A percentile compares a stretch with the other conserved stretches of the same genome.
Evolutionary conservation across 805 yeast genomes (phyloP).

Genomic region (Ogataea ganodermae): DNA sequence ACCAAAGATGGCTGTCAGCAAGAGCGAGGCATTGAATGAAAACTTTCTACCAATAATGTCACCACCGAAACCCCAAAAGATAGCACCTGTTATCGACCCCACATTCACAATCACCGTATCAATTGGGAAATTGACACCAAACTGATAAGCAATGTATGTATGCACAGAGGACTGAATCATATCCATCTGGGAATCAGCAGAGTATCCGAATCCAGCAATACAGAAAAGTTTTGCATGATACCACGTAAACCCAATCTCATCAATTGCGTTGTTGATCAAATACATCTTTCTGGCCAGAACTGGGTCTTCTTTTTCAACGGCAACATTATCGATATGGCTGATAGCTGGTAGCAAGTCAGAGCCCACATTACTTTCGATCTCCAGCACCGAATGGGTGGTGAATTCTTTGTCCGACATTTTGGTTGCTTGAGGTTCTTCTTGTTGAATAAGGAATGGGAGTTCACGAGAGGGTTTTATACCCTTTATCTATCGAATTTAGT

Average conservation of each 20-base stretch:
- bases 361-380: background rate
- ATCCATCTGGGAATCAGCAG: slow-evolving; percentile 48
- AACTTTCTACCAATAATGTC: slow-evolving; percentile 52
- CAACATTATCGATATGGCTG: background rate
- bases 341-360: background rate
- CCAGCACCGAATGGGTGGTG: background rate
- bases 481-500: no score
- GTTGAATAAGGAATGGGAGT: no score
- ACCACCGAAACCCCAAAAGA: slow-evolving; percentile 55
- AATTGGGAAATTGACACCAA: slow-evolving; percentile 40
- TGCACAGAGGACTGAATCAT: slow-evolving; percentile 44
- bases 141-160: slow-evolving; percentile 46
- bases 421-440: no score
- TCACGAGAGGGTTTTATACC: no score
- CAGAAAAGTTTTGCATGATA: slow-evolving; percentile 46
- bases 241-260: slow-evolving; percentile 55
- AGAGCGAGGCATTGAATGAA: slow-evolving; percentile 49
- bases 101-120: slow-evolving; percentile 46
- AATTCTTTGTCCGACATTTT: background rate
- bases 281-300: slow-evolving; percentile 33
- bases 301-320: slow-evolving; percentile 2
- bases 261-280: slow-evolving; percentile 48
- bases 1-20: slow-evolving; percentile 47
- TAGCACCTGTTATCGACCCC: slow-evolving; percentile 51
- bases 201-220: slow-evolving; percentile 50